Evolutionary conservation across 805 yeast species (phyloP).

Genomic region (Metschnikowia borealis): DNA sequence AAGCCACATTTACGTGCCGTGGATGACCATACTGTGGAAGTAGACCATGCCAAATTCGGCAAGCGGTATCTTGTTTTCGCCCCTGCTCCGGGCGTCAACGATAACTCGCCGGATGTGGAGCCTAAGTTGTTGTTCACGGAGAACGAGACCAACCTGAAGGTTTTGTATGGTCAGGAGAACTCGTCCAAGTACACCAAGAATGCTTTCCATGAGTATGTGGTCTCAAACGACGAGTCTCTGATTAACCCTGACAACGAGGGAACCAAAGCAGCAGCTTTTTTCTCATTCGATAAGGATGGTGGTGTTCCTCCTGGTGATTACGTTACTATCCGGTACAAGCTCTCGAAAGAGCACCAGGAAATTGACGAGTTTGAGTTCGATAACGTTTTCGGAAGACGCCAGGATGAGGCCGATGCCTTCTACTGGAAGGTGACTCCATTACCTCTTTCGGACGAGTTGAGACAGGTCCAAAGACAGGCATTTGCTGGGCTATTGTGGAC

Average conservation of each 20-base stretch:
- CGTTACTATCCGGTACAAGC: conserved; percentile 77
- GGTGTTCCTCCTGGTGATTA: conserved; percentile 85
- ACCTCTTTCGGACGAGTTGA: conserved; percentile 73
- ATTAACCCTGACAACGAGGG: conserved; percentile 71
- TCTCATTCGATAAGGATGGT: conserved; percentile 67
- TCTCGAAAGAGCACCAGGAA: conserved; percentile 42
- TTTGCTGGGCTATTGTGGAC: conserved; percentile 93
- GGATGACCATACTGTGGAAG: conserved; percentile 46
- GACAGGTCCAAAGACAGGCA: conserved; percentile 87
- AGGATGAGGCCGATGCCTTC: conserved; percentile 87
- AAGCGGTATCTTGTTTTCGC: conserved; percentile 61
- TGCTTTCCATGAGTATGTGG: conserved; percentile 83
- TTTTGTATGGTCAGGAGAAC: conserved; percentile 62
- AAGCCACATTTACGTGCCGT: conserved; percentile 49
- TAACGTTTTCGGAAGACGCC: conserved; percentile 60
- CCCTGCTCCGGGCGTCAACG: conserved; percentile 75
- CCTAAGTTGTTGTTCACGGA: conserved; percentile 82
- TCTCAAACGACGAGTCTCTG: conserved; percentile 54
- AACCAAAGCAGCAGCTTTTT: conserved; percentile 85
- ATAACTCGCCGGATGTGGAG: conserved; percentile 59
- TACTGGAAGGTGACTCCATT: conserved; percentile 85
- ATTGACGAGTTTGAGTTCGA: conserved; percentile 77
- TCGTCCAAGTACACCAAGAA: conserved; percentile 67
- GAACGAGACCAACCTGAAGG: conserved; percentile 75
- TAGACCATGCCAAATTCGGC: conserved; percentile 70